Conservation (phyloP, 495 filamentous ascomycete genomes). For the Rhypophila decipiens region DNA sequence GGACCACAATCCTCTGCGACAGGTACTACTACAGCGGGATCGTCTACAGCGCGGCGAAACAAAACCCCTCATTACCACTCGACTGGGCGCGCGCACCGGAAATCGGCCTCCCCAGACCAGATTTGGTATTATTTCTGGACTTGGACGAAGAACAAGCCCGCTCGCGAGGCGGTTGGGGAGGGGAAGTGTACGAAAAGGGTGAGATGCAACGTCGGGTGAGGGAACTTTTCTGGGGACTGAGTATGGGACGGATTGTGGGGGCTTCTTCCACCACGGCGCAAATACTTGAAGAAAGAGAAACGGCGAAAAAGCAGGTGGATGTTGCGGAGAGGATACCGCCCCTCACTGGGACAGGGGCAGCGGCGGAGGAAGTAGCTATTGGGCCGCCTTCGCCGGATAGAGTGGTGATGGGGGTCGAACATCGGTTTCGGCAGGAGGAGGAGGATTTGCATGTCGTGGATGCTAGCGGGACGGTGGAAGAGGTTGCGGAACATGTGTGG, state of each 20-base stretch:
- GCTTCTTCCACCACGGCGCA: too few relatives aligned
- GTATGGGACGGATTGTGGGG: constrained; percentile 36
- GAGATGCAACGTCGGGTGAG: constrained; percentile 78
- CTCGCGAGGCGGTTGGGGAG: constrained; percentile 74
- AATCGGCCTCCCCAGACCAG: constrained; percentile 78
- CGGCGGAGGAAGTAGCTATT: constrained; percentile 16
- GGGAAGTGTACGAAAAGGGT: constrained; percentile 80
- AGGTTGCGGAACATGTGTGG: constrained; percentile 46
- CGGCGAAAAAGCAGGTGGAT: too few relatives aligned
- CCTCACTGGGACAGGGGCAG: background rate
- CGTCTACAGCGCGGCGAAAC: constrained; percentile 92
- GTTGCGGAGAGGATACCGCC: too few relatives aligned
- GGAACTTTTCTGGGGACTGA: constrained; percentile 58
- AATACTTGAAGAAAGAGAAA: too few relatives aligned
- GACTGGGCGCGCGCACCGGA: constrained; percentile 79
- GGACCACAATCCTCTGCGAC: constrained; percentile 76
- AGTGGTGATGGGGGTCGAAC: constrained; percentile 21
- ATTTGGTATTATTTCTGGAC: constrained; percentile 81
- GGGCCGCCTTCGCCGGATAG: constrained; percentile 13
- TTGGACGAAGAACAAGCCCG: constrained; percentile 66
- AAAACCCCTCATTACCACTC: constrained; percentile 60
- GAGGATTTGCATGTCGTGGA: constrained; percentile 52
- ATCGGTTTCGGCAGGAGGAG: constrained; percentile 42
- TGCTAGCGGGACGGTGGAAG: constrained; percentile 44
- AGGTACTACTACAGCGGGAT: constrained; percentile 91